Conservation (phyloP, 768 basidiomycete genomes). For the Tulasnella sp. region DNA sequence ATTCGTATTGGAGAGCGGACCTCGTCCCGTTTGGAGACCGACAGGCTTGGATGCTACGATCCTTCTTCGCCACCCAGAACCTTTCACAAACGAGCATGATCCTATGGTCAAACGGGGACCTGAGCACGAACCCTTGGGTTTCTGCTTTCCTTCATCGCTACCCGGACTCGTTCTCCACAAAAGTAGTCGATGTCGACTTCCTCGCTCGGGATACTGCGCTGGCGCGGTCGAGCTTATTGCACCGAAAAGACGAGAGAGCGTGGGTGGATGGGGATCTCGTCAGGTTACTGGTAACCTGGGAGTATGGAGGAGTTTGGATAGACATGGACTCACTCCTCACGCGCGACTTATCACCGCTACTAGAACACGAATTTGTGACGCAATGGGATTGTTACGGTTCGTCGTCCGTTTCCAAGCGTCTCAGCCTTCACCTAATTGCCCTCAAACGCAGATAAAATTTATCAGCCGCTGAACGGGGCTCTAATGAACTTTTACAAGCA, state of each 20-base stretch:
- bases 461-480: slow-evolving; percentile 83
- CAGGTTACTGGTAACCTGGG: slow-evolving; percentile 83
- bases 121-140: slow-evolving; percentile 54
- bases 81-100: slow-evolving; percentile 58
- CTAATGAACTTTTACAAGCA: slow-evolving; percentile 87
- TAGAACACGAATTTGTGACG: slow-evolving; percentile 94
- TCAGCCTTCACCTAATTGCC: background rate
- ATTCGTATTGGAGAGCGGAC: slow-evolving; percentile 90
- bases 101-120: slow-evolving; percentile 89
- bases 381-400: slow-evolving; percentile 99
- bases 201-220: slow-evolving; percentile 76
- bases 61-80: slow-evolving; percentile 91
- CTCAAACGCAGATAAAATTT: slow-evolving; percentile 58
- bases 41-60: slow-evolving; percentile 88
- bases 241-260: slow-evolving; percentile 67
- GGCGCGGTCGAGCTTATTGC: slow-evolving; percentile 58
- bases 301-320: slow-evolving; percentile 89
- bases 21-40: slow-evolving; percentile 73
- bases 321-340: slow-evolving; percentile 97
- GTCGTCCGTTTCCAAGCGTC: slow-evolving; percentile 31
- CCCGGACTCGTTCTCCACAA: slow-evolving; percentile 67
- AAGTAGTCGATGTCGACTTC: slow-evolving; percentile 58
- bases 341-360: slow-evolving; percentile 75
- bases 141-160: slow-evolving; percentile 55
- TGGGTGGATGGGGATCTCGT: slow-evolving; percentile 96